These are phyloP conservation scores for Aspergillus eucalypticola DNA, from an alignment of 2,329 filamentous ascomycete genomes.

Conservation along the genomic window DNA sequence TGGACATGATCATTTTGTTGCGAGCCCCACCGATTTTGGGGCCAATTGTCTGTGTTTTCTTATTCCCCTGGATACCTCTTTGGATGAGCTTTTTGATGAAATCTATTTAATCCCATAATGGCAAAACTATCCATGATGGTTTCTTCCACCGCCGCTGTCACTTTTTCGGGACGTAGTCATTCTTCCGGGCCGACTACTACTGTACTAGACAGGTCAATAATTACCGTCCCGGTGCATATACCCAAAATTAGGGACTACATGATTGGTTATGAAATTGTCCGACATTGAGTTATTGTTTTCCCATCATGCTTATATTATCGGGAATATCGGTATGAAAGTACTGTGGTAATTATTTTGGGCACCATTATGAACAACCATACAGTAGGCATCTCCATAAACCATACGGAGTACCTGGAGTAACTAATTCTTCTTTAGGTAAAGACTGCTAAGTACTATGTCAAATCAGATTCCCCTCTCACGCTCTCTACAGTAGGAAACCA, in stretches of 20 bases:
- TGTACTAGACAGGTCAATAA: neutral
- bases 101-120: constrained; percentile 13
- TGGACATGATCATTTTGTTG: constrained; percentile 4
- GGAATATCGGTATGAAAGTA: too few species aligned
- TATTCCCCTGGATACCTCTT: constrained; percentile 19
- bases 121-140: neutral
- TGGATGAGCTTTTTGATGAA: constrained; percentile 14
- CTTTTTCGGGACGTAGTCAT: neutral
- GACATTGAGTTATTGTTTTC: neutral
- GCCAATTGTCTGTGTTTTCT: constrained; percentile 7
- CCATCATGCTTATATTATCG: too few species aligned
- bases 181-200: neutral
- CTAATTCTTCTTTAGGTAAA: too few species aligned
- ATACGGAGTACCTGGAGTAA: too few species aligned
- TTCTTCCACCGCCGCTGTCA: neutral
- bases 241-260: neutral
- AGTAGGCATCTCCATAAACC: neutral
- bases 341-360: too few species aligned
- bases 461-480: too few species aligned
- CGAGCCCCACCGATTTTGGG: neutral
- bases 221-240: neutral
- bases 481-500: neutral
- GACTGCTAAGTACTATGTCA: too few species aligned
- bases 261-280: neutral
- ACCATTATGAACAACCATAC: neutral